Conservation (phyloP, 495 filamentous ascomycete genomes). For the Penicillium lividum region DNA sequence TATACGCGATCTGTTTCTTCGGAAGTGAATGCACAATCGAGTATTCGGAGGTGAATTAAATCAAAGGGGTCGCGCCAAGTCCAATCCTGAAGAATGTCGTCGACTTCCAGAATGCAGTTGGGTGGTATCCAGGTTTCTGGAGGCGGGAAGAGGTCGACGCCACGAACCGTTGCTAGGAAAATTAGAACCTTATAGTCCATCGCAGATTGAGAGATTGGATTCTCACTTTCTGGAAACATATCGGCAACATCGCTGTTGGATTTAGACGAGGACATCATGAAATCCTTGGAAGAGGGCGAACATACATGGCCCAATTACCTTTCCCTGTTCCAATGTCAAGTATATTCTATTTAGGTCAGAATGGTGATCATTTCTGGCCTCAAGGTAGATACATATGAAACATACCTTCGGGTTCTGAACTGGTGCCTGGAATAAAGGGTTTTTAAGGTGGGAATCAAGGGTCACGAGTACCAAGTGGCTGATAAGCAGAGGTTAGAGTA, state of each 20-base stretch:
- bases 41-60: slow-evolving; percentile 18
- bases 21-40: neutral
- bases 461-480: slow-evolving; percentile 24
- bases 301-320: slow-evolving; percentile 34
- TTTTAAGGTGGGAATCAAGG: slow-evolving; percentile 3
- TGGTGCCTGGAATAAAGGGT: slow-evolving; percentile 15
- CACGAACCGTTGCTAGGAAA: slow-evolving; percentile 8
- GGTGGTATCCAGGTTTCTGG: slow-evolving; percentile 6
- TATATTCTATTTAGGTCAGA: slow-evolving; percentile 13
- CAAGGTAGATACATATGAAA: neutral
- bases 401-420: slow-evolving; percentile 5
- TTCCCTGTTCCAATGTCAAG: slow-evolving; percentile 31
- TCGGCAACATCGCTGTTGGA: slow-evolving; percentile 27
- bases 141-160: slow-evolving; percentile 12
- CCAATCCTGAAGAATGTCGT: slow-evolving; percentile 9
- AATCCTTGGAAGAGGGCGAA: neutral
- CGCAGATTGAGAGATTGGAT: neutral
- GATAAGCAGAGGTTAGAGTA: neutral
- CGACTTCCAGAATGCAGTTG: slow-evolving; percentile 13
- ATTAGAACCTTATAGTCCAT: neutral
- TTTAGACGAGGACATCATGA: neutral
- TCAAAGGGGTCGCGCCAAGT: slow-evolving; percentile 12
- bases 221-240: slow-evolving; percentile 20
- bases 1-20: slow-evolving; percentile 4
- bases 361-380: neutral